Percentiles rank a stretch among this genome's conserved stretches.
Conservation (phyloP, 1,139 yeast genomes). For the Meyerozyma elateridarum region DNA sequence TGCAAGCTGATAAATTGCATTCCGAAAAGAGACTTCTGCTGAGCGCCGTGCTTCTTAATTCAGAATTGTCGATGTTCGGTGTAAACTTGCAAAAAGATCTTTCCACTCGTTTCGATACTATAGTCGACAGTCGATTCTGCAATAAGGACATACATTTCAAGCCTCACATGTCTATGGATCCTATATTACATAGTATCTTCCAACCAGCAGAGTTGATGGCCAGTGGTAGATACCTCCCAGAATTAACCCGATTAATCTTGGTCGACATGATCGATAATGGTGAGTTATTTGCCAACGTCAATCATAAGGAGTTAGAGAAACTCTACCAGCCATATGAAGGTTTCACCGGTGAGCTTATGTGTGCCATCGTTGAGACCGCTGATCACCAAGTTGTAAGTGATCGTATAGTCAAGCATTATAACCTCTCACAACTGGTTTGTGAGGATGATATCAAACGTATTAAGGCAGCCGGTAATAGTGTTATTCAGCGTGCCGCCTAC, state of each 20-base stretch:
- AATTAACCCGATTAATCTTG: constrained; percentile 41
- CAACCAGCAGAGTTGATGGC: constrained; percentile 27
- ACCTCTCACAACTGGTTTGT: constrained; percentile 13
- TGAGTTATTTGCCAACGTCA: constrained; percentile 26
- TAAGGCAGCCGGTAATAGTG: constrained; percentile 24
- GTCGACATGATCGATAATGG: constrained; percentile 26
- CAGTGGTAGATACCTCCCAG: constrained; percentile 48
- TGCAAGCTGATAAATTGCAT: constrained; percentile 20
- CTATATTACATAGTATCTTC: constrained; percentile 28
- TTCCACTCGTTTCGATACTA: constrained; percentile 33
- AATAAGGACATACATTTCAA: constrained; percentile 16
- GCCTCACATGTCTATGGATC: constrained; percentile 33
- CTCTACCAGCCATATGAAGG: constrained; percentile 29
- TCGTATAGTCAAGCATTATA: constrained; percentile 20
- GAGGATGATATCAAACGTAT: constrained; percentile 24
- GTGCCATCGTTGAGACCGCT: constrained; percentile 29
- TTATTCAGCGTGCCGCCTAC: constrained; percentile 38
- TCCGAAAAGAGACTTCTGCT: constrained; percentile 20
- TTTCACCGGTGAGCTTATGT: constrained; percentile 36
- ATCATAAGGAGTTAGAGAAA: constrained; percentile 3
- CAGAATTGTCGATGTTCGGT: constrained; percentile 42
- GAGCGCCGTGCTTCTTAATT: constrained; percentile 28
- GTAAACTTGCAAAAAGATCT: constrained; percentile 24
- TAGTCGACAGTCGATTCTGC: constrained; percentile 29
- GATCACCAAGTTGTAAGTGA: constrained; percentile 15